A percentile compares a stretch with the other conserved stretches of the same genome.
These are phyloP conservation scores for Didymella glomerata DNA, from an alignment of 2,329 filamentous ascomycete genomes.

Conservation along the genomic window DNA sequence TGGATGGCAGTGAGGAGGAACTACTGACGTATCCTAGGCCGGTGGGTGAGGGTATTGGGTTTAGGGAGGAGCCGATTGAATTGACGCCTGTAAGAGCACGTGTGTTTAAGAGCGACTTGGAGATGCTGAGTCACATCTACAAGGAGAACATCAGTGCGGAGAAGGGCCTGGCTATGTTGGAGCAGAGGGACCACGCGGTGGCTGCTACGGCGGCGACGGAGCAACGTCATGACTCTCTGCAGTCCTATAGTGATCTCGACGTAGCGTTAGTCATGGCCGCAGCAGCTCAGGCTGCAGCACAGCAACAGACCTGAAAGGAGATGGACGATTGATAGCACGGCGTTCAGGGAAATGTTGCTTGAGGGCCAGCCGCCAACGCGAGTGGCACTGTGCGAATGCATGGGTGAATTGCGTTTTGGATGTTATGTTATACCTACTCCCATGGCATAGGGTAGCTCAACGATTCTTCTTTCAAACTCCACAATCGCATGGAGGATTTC, in stretches of 20 bases:
- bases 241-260: neutral
- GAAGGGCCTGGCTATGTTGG: neutral
- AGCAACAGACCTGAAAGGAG: neutral
- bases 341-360: slow-evolving; percentile 11
- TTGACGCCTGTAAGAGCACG: neutral
- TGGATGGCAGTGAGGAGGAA: neutral
- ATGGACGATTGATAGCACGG: slow-evolving; percentile 8
- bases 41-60: neutral
- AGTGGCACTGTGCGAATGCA: neutral
- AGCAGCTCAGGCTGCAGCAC: neutral
- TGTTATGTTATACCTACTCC: slow-evolving; percentile 11
- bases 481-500: neutral
- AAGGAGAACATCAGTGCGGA: neutral
- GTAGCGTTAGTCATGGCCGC: neutral
- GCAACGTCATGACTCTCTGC: neutral
- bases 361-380: neutral
- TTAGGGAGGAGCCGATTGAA: too few relatives aligned
- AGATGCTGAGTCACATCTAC: neutral
- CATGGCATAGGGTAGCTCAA: slow-evolving; percentile 11
- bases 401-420: neutral
- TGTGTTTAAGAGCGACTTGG: neutral
- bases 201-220: neutral
- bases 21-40: too few relatives aligned
- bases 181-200: neutral
- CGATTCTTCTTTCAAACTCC: slow-evolving; percentile 5